Evolutionary conservation across 2,329 filamentous ascomycete species (phyloP).

Genomic region (Bisporella sp.): DNA sequence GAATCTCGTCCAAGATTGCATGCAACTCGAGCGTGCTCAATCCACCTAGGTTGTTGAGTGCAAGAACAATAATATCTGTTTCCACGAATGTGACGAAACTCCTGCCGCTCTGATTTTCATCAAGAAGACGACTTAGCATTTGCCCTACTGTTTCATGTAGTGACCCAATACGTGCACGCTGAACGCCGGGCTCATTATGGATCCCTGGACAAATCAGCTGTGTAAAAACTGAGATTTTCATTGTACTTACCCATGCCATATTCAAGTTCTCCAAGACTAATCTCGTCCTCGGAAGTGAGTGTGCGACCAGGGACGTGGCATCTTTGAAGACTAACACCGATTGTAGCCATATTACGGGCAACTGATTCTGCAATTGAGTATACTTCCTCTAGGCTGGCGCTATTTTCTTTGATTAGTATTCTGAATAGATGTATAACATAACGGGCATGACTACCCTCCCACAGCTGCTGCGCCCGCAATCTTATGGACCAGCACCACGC

Average conservation of each 20-base stretch:
- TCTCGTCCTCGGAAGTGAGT: neutral
- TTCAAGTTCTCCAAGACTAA: neutral
- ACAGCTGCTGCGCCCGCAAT: constrained; percentile 15
- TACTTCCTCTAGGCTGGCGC: neutral
- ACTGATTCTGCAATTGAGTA: neutral
- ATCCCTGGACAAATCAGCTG: constrained; percentile 31
- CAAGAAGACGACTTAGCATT: constrained; percentile 37
- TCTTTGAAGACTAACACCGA: neutral
- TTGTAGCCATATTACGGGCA: neutral
- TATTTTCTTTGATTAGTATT: neutral
- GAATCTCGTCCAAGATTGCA: constrained; percentile 29
- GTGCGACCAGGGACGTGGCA: neutral
- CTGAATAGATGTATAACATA: neutral
- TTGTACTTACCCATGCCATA: neutral
- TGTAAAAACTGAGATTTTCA: neutral
- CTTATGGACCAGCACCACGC: constrained; percentile 39
- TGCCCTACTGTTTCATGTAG: constrained; percentile 1
- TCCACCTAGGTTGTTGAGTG: constrained; percentile 15
- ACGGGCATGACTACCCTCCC: neutral
- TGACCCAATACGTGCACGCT: neutral
- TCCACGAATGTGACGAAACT: constrained; percentile 3
- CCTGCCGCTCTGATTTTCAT: constrained; percentile 4
- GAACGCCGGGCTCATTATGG: constrained; percentile 39
- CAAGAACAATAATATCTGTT: constrained; percentile 15
- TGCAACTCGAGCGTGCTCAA: constrained; percentile 34